A percentile compares a stretch with the other conserved stretches of the same genome.
Evolutionary conservation across 1,284 basidiomycete species (phyloP).

Genomic region (Sutorius eximius): DNA sequence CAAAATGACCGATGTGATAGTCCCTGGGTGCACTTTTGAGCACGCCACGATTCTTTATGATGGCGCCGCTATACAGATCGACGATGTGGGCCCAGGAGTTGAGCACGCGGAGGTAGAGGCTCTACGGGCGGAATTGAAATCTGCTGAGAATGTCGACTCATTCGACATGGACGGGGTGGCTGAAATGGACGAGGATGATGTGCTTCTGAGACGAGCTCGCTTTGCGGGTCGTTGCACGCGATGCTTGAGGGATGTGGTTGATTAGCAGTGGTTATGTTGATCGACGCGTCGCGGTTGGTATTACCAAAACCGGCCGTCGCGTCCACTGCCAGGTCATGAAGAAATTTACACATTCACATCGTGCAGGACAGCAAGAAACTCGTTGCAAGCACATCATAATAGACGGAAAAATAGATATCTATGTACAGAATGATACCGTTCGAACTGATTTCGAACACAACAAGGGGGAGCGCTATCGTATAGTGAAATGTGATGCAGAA

Average conservation of each 20-base stretch:
- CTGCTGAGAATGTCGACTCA: conserved; percentile 28
- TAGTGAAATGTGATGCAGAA: conserved; percentile 16
- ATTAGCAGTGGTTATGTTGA: conserved; percentile 14
- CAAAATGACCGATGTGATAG: conserved; percentile 50
- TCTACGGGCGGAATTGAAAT: conserved; percentile 54
- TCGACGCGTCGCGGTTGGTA: conserved; percentile 19
- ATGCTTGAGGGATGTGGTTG: conserved; percentile 11
- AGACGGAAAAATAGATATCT: conserved; percentile 32
- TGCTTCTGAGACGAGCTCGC: conserved; percentile 38
- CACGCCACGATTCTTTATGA: conserved; percentile 69
- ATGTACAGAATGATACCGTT: conserved; percentile 28
- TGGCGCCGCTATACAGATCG: conserved; percentile 55
- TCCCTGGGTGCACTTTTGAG: conserved; percentile 44
- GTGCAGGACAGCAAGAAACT: background rate
- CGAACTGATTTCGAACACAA: conserved; percentile 17
- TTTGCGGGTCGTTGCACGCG: conserved; percentile 29
- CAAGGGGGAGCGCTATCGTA: conserved; percentile 26
- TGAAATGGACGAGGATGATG: conserved; percentile 29
- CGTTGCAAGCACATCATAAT: conserved; percentile 17
- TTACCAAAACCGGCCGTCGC: conserved; percentile 20
- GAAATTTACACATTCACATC: background rate
- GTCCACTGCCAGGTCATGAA: background rate
- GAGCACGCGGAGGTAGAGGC: conserved; percentile 57
- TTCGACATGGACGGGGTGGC: conserved; percentile 31
- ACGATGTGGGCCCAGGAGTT: conserved; percentile 70